A percentile compares a stretch with the other conserved stretches of the same genome.
Conservation (phyloP, 2,329 filamentous ascomycete species). For the Thelonectria discophora region DNA sequence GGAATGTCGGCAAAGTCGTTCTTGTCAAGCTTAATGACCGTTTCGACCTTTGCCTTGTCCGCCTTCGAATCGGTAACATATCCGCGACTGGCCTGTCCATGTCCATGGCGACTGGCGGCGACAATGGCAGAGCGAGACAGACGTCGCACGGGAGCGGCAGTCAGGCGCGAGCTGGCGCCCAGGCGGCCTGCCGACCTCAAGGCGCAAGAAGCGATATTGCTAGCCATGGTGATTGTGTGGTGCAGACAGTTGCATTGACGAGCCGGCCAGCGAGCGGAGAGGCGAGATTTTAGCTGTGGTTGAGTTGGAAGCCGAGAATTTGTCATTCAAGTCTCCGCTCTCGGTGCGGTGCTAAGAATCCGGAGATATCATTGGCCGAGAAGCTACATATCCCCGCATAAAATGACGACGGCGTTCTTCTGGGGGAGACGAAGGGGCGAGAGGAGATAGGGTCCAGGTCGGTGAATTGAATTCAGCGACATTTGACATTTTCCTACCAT, state of each 20-base stretch:
- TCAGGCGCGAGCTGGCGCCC: conserved; percentile 53
- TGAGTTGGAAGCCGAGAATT: conserved; percentile 44
- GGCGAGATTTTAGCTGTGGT: conserved; percentile 37
- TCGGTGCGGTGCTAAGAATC: conserved; percentile 51
- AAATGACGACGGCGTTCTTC: conserved; percentile 24
- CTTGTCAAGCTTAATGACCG: conserved; percentile 86
- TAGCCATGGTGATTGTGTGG: conserved; percentile 67
- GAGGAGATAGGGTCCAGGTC: background rate
- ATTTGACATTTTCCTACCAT: background rate
- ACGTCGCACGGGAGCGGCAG: conserved; percentile 45
- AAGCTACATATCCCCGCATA: conserved; percentile 26
- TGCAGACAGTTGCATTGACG: conserved; percentile 38
- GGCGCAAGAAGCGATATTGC: conserved; percentile 71
- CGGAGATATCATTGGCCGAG: conserved; percentile 45
- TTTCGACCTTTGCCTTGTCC: conserved; percentile 84
- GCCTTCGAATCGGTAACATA: conserved; percentile 89
- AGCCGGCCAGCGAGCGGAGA: conserved; percentile 31
- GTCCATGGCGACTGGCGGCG: conserved; percentile 37
- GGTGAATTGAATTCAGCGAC: conserved; percentile 24
- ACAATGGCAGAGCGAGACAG: conserved; percentile 44
- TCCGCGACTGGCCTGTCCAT: conserved; percentile 57
- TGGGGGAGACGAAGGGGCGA: conserved; percentile 2
- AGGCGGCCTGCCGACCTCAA: conserved; percentile 78
- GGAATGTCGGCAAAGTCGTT: conserved; percentile 75
- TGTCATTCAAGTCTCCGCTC: conserved; percentile 49